phyloP scores from a whole-genome alignment of 2,329 filamentous ascomycete genomes.

The Aureobasidium pullulans region DNA sequence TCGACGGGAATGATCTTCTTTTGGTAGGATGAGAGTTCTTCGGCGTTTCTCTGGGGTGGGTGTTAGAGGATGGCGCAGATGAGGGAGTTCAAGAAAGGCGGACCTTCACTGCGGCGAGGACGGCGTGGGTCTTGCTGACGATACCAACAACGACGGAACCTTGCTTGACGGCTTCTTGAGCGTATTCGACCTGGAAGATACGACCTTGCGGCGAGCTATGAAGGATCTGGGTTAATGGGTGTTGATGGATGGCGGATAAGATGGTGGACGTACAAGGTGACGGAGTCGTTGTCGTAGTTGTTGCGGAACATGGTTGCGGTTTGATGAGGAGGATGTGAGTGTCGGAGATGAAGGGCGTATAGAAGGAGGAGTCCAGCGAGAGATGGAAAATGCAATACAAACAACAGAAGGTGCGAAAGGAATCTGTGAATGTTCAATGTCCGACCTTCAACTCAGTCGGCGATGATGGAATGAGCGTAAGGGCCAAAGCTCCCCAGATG shows the following conservation, averaged over 20 bases:
- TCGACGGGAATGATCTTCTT: slow-evolving; percentile 98
- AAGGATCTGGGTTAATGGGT: background rate
- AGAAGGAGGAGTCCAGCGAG: background rate
- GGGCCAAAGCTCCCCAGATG: slow-evolving; percentile 12
- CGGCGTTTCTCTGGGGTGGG: slow-evolving; percentile 73
- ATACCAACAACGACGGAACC: slow-evolving; percentile 96
- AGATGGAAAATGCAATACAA: background rate
- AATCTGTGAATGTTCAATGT: background rate
- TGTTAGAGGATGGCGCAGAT: background rate
- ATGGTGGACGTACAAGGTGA: slow-evolving; percentile 77
- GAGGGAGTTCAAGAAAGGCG: slow-evolving; percentile 9
- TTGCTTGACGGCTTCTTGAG: slow-evolving; percentile 96
- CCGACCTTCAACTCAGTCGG: background rate
- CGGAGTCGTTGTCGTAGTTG: slow-evolving; percentile 99
- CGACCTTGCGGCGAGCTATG: slow-evolving; percentile 94
- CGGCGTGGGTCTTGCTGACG: slow-evolving; percentile 95
- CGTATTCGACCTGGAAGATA: slow-evolving; percentile 99
- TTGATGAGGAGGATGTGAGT: slow-evolving; percentile 15
- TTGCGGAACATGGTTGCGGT: slow-evolving; percentile 84
- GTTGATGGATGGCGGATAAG: background rate
- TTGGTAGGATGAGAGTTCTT: slow-evolving; percentile 99
- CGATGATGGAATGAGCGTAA: slow-evolving; percentile 9
- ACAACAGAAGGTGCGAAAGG: background rate
- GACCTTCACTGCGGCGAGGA: slow-evolving; percentile 95
- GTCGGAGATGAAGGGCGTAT: slow-evolving; percentile 5